Evolutionary conservation across 1,139 yeast species (phyloP), one percentile per base, ranked within the genome.

Genomic region (Zhuliangozyma parablackwelliae): DNA sequence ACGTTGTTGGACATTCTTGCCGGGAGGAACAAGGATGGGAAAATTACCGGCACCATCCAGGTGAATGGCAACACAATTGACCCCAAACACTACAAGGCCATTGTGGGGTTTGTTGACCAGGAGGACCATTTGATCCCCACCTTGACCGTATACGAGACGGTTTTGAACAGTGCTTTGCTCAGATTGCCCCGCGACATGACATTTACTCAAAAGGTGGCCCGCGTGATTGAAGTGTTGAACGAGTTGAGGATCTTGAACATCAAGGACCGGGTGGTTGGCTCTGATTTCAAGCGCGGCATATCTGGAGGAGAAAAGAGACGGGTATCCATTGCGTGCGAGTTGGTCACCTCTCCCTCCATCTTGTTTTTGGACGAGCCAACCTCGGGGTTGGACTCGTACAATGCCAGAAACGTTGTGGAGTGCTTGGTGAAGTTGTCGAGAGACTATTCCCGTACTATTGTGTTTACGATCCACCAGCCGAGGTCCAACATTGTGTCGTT

Each of bases 391-490:
- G 98, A 92, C 58, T 82, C 97, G 7, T 92, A 79, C 59, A 92
- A 89, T 62, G 97, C 98, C 0, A 81, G 79, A 55, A 89, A 90
- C 50, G 98, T 92, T 10, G 69, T 92, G 36, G 97, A 90, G 42
- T 78, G 89, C 45, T 70, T 92, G 38, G 92, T 85, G 3, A 77
- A 85, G 42, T 71, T 92, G 42, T 88, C 97, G 0, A 71, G 82
- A 41, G 84, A 82, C 48, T 86, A 82, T 57, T 80, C 83, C 43
- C 78, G 97, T 54, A 90, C 98, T 0, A 82, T 92, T 33, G 79
- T 92, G 1, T 83, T 92, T 55, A 88, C 98, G 0, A 92, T 92
- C 46, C 98, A 92, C 62, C 98, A 92, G 56, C 98, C 98, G n/a
- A 76, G 98, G 55, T 87, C 96, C 43, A 92, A 92, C 51, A 90